phyloP scores from a whole-genome alignment of 495 filamentous ascomycete species.

The Penicillium canescens region DNA sequence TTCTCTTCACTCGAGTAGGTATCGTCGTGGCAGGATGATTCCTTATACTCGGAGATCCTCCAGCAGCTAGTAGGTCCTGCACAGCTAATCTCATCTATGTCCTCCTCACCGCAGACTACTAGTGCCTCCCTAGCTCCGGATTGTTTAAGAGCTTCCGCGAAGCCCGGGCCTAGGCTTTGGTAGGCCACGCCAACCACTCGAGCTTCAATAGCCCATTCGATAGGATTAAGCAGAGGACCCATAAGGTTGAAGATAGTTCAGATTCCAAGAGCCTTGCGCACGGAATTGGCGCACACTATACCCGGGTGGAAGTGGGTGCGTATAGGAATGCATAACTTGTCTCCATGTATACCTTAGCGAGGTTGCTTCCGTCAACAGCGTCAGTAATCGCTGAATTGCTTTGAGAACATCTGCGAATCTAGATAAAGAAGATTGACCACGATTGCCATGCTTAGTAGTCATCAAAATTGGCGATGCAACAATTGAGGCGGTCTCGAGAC shows the following conservation, averaged over 20 bases:
- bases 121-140: constrained; percentile 77
- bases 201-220: constrained; percentile 79
- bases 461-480: constrained; percentile 80
- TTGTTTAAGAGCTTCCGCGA: constrained; percentile 78
- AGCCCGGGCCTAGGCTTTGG: constrained; percentile 77
- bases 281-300: constrained; percentile 80
- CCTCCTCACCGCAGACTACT: constrained; percentile 90
- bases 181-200: constrained; percentile 88
- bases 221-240: constrained; percentile 86
- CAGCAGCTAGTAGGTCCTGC: constrained; percentile 87
- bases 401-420: constrained; percentile 91
- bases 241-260: constrained; percentile 96
- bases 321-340: constrained; percentile 96
- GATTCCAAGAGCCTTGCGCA: constrained; percentile 81
- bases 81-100: constrained; percentile 92
- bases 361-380: constrained; percentile 68
- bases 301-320: constrained; percentile 95
- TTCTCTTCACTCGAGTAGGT: constrained; percentile 42
- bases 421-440: constrained; percentile 88
- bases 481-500: constrained; percentile 91
- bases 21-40: constrained; percentile 15
- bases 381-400: constrained; percentile 64
- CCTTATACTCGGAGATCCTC: constrained; percentile 60
- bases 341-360: constrained; percentile 66
- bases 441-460: constrained; percentile 92